Percentiles rank a stretch among this genome's conserved stretches.
phyloP scores from a whole-genome alignment of 2,329 filamentous ascomycete genomes.

The Paecilomyces dactylethromorphus region DNA sequence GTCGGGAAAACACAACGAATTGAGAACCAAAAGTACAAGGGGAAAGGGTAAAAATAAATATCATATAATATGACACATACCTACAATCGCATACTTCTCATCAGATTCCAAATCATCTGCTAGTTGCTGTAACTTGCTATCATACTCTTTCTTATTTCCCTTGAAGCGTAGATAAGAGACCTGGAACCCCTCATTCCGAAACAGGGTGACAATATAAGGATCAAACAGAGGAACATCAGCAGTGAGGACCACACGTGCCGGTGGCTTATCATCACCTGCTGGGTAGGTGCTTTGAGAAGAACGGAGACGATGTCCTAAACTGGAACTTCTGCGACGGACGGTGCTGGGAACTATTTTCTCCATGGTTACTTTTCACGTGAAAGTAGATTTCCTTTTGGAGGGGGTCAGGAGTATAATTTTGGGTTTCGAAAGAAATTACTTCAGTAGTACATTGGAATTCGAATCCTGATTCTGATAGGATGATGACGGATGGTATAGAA shows the following conservation, averaged over 20 bases:
- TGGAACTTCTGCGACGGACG: not conserved
- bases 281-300: not conserved
- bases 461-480: no score
- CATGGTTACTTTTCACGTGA: not conserved
- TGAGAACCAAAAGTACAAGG: not conserved
- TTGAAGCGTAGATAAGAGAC: slow-evolving; percentile 48
- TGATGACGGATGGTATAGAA: no score
- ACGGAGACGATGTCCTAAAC: not conserved
- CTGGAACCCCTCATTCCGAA: slow-evolving; percentile 52
- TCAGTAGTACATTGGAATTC: no score
- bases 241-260: slow-evolving; percentile 18
- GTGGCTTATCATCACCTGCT: not conserved
- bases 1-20: not conserved
- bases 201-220: slow-evolving; percentile 44
- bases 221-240: slow-evolving; percentile 42
- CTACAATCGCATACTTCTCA: slow-evolving; percentile 55
- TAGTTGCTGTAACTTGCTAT: slow-evolving; percentile 42
- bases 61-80: slow-evolving; percentile 28
- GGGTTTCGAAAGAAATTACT: no score
- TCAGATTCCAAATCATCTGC: slow-evolving; percentile 48
- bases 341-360: not conserved
- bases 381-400: no score
- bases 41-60: not conserved
- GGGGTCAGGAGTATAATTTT: not conserved
- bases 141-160: slow-evolving; percentile 44